phyloP scores from a whole-genome alignment of 257 asterid genomes.

The Nicotiana knightiana region DNA sequence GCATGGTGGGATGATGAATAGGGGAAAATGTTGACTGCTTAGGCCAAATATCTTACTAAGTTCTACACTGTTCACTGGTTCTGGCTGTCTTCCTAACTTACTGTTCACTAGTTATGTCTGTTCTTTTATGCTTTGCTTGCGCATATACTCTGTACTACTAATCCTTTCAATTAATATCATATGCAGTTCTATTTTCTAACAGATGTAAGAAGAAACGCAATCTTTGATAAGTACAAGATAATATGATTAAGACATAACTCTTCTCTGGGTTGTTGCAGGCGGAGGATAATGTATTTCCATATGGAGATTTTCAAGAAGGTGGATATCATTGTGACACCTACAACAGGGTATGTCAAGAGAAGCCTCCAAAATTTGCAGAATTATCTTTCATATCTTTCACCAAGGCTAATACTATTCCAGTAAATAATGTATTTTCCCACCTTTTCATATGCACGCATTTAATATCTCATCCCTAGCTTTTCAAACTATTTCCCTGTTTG shows the following conservation, averaged over 20 bases:
- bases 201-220: neutral
- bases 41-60: neutral
- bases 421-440: neutral
- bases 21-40: neutral
- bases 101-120: neutral
- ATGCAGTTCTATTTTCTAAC: conserved; percentile 3
- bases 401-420: neutral
- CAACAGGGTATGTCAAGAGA: conserved; percentile 67
- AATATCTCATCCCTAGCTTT: neutral
- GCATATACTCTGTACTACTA: neutral
- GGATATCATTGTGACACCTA: conserved; percentile 91
- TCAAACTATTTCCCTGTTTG: neutral
- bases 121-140: neutral
- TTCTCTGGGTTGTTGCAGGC: conserved; percentile 40
- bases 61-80: neutral
- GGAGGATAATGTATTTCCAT: conserved; percentile 83
- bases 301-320: conserved; percentile 71
- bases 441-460: neutral
- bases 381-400: neutral
- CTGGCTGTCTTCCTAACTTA: neutral
- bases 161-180: neutral
- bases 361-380: neutral
- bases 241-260: neutral
- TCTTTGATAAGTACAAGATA: neutral
- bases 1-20: neutral